Evolutionary conservation across 2,329 filamentous ascomycete species (phyloP).

Genomic region (Aotearoamyces nothofagi): DNA sequence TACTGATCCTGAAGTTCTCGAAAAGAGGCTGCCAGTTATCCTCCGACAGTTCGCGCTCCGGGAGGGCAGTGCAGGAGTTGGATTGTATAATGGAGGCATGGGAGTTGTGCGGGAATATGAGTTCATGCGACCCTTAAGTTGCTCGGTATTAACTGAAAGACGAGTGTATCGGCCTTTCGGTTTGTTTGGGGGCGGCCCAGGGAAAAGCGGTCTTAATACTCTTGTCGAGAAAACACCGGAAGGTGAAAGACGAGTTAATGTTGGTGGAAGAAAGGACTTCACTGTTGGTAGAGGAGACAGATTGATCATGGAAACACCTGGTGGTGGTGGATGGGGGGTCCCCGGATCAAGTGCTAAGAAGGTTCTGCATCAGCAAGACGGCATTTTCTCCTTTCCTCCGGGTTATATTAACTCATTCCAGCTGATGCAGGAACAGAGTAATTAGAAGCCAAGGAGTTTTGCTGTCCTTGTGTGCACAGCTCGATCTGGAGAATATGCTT

Average conservation of each 20-base stretch:
- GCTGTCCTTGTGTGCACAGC: too few relatives aligned
- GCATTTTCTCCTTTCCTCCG: too few relatives aligned
- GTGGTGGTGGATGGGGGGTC: too few relatives aligned
- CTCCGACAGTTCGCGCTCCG: conserved; percentile 53
- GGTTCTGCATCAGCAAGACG: too few relatives aligned
- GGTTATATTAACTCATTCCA: too few relatives aligned
- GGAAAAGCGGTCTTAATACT: conserved; percentile 61
- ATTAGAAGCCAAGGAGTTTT: too few relatives aligned
- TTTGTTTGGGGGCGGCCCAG: conserved; percentile 66
- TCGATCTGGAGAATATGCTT: too few relatives aligned
- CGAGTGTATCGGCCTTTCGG: conserved; percentile 66
- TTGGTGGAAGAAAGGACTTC: conserved; percentile 11
- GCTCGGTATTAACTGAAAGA: conserved; percentile 63
- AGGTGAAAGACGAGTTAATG: conserved; percentile 8
- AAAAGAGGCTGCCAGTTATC: conserved; percentile 59
- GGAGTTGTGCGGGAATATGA: conserved; percentile 52
- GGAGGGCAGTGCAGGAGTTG: conserved; percentile 42
- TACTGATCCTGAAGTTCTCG: conserved; percentile 65
- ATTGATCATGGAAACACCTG: too few relatives aligned
- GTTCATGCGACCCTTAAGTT: conserved; percentile 59
- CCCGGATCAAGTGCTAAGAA: too few relatives aligned
- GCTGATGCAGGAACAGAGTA: too few relatives aligned
- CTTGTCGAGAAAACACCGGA: conserved; percentile 46
- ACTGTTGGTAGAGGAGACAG: conserved; percentile 9
- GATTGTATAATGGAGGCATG: conserved; percentile 19